Evolutionary conservation across 2,329 filamentous ascomycete species (phyloP).

Genomic region (Plectosphaerella plurivora): DNA sequence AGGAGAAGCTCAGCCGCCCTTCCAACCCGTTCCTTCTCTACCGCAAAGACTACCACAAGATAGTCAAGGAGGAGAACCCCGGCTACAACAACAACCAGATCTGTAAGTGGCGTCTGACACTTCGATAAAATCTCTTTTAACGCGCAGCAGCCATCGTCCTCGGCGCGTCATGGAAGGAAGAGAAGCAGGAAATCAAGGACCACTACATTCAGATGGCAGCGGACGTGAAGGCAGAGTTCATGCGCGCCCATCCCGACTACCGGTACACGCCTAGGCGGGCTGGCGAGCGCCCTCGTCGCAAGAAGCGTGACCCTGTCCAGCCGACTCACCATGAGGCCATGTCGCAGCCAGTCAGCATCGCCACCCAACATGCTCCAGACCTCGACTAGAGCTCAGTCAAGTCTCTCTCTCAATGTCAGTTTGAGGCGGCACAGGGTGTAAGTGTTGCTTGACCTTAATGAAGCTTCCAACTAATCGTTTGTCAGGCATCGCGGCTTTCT

Average conservation of each 20-base stretch:
- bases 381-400: neutral
- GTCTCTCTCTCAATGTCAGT: too few relatives aligned
- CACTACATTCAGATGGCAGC: slow-evolving; percentile 25
- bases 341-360: neutral
- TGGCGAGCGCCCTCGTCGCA: slow-evolving; percentile 14
- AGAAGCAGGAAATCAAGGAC: slow-evolving; percentile 21
- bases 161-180: slow-evolving; percentile 29
- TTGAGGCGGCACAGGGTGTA: too few relatives aligned
- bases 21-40: slow-evolving; percentile 29
- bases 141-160: slow-evolving; percentile 26
- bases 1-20: slow-evolving; percentile 19
- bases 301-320: neutral
- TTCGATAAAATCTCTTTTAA: slow-evolving; percentile 11
- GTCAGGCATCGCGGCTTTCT: too few relatives aligned
- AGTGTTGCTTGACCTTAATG: too few relatives aligned
- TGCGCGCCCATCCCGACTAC: slow-evolving; percentile 28
- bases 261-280: slow-evolving; percentile 31
- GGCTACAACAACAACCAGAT: slow-evolving; percentile 27
- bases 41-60: slow-evolving; percentile 19
- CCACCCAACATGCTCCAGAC: neutral
- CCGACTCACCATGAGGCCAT: neutral
- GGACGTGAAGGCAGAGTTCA: slow-evolving; percentile 22
- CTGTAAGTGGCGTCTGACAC: slow-evolving; percentile 24
- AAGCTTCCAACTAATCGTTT: too few relatives aligned
- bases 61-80: slow-evolving; percentile 16